A percentile compares a stretch with the other conserved stretches of the same genome.
Conservation (phyloP, 2,329 filamentous ascomycete genomes). For the Teratosphaeria destructans region DNA sequence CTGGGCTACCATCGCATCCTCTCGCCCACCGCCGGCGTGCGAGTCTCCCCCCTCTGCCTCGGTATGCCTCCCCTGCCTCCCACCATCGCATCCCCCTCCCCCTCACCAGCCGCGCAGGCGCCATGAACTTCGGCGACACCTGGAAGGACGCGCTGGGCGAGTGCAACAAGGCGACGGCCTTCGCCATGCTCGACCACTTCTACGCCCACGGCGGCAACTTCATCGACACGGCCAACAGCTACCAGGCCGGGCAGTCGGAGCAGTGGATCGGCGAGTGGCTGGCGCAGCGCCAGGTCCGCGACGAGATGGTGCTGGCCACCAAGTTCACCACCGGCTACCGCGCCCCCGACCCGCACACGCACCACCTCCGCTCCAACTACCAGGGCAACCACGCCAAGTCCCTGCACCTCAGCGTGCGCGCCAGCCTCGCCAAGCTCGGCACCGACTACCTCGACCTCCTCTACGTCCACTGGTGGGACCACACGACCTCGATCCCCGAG, state of each 20-base stretch:
- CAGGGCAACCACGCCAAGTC: constrained; percentile 53
- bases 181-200: constrained; percentile 23
- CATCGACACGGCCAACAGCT: constrained; percentile 24
- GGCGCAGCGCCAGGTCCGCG: constrained; percentile 37
- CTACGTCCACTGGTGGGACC: constrained; percentile 48
- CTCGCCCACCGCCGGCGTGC: constrained; percentile 40
- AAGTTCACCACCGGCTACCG: constrained; percentile 55
- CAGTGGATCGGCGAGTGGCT: constrained; percentile 25
- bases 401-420: constrained; percentile 39
- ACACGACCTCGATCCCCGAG: constrained; percentile 53
- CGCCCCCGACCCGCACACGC: constrained; percentile 12
- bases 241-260: constrained; percentile 26
- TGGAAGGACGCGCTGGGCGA: constrained; percentile 30
- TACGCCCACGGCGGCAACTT: constrained; percentile 24
- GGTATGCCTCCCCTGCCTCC: constrained; percentile 10
- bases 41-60: constrained; percentile 44
- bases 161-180: constrained; percentile 19
- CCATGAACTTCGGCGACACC: constrained; percentile 45
- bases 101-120: constrained; percentile 4
- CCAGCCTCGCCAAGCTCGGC: constrained; percentile 42
- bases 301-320: constrained; percentile 51
- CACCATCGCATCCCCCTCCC: neutral
- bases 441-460: constrained; percentile 55
- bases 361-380: constrained; percentile 33
- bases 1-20: constrained; percentile 44